Evolutionary conservation across 2,329 filamentous ascomycete species (phyloP), one percentile per base, ranked within the genome.

Genomic region (Chaetomium globosum): DNA sequence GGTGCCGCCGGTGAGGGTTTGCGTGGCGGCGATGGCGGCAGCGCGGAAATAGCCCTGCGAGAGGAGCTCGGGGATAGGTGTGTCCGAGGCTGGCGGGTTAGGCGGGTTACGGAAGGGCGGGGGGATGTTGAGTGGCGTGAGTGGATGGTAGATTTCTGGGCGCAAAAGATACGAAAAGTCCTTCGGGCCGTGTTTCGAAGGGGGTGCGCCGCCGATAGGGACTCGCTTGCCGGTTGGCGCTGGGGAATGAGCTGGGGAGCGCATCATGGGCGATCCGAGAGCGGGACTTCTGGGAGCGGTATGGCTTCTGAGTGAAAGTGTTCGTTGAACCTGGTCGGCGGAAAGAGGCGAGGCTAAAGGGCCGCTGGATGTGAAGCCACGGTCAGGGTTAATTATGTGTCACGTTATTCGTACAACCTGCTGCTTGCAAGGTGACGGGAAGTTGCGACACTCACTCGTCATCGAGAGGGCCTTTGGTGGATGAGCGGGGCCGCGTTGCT

Each of bases 81-180:
- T 86, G 31, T 86, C 83, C 0, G 86, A 79, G 1, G 81, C 75
- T 0, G 91, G 88, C 69, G 88, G 86, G 67, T 88, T 82, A 23
- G 86, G 77, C 0, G 91, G 85, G 68, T 85, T 85, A 67, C 91
- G 87, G 75, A 97, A 94, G 3, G 92, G 79, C 0, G 80, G 73
- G 0, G 87, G 86, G 13, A 88, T 77, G 67, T 83, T 81, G 53
- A 87, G 82, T 19, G 84, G 84, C 0, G 89, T 88, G 28, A 97
- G 81, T 1, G 89, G 87, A 74, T 97, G 93, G 80, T 94, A 97
- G 63, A 93, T 89, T 69, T 92, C 87, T 3, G 91, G 88, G 23
- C 89, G 86, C 12, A 95, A 85, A 54, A 97, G 87, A 75, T 90
- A 94, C 21, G 88, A 87, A 70, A 97, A 90, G 79, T 96, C 89